Conservation (phyloP, 352 stramenopile genomes). For the Phytophthora fragariaefolia region DNA sequence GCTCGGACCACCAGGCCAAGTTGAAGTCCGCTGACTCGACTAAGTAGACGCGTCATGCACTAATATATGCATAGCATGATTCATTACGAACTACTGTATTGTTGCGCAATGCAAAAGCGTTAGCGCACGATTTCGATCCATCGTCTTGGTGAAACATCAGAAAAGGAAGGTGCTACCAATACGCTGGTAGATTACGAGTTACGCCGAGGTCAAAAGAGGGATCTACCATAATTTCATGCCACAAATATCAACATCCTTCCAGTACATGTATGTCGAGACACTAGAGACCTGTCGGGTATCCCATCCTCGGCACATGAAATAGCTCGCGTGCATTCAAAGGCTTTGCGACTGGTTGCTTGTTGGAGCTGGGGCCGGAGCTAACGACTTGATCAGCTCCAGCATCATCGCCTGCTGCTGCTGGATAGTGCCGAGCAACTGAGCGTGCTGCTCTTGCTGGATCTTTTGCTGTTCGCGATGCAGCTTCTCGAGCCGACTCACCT, state of each 20-base stretch:
- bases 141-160: too few relatives aligned
- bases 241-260: too few relatives aligned
- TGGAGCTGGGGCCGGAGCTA: not conserved
- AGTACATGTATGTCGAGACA: too few relatives aligned
- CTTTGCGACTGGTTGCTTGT: not conserved
- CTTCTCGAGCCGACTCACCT: conserved; percentile 29
- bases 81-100: not conserved
- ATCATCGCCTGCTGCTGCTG: conserved; percentile 42
- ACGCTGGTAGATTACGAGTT: too few relatives aligned
- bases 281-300: too few relatives aligned
- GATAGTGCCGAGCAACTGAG: conserved; percentile 33
- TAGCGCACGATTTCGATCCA: too few relatives aligned
- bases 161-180: too few relatives aligned
- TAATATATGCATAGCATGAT: conserved; percentile 34
- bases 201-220: too few relatives aligned
- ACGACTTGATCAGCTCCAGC: conserved; percentile 34
- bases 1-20: conserved; percentile 65
- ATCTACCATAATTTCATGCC: too few relatives aligned
- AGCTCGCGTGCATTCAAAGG: too few relatives aligned
- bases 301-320: too few relatives aligned
- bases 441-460: conserved; percentile 31
- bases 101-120: too few relatives aligned
- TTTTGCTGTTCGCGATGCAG: conserved; percentile 34
- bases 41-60: conserved; percentile 26
- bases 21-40: conserved; percentile 18